Evolutionary conservation across 2,329 filamentous ascomycete species (phyloP), one percentile per base, ranked within the genome.

Genomic region (Neofusicoccum parvum): DNA sequence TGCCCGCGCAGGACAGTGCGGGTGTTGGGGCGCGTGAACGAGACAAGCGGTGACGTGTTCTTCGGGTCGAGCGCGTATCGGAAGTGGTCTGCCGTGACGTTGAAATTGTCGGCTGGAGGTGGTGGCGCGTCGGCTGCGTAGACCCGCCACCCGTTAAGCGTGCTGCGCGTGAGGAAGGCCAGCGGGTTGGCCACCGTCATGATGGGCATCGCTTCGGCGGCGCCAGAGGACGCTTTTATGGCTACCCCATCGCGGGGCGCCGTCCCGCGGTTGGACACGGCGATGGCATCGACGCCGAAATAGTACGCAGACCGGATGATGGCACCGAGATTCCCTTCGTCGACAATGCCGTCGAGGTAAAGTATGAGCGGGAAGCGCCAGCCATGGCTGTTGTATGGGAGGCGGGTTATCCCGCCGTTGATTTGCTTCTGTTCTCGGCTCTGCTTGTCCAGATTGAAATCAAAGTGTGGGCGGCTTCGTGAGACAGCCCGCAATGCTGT

Each of bases 261-360:
- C 15, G 90, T 88, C 10, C 78, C 90, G 66, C 87, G 86, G 36
- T 85, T 88, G 2, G 92, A 91, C 64, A 96, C 88, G 2, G 88
- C 88, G 20, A 99, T 86, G 4, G 92, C 94, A 64, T 94, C 91
- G 5, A 92, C 90, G 23, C 94, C 94, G n/a, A 98, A 86, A 76
- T 95, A 98, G 72, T 92, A 90, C 2, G 93, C 92, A 5, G 92
- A 92, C 41, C 95, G 90, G 49, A 98, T 84, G 67, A 98, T 94
- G 23, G 89, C 92, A 48, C 95, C 95, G 0, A 98, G 81, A 74
- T 99, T 99, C 32, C 92, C 93, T 0, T 93, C 91, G 73, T 99
- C 94, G 74, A 68, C 70, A 79, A 96, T 88, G 63, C 90, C 86
- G 70, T 95, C 90, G 1, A 95, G 81, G 37, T 94, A 80, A 1